phyloP scores from a whole-genome alignment of 768 basidiomycete species.

The Coprinopsis cinerea region DNA sequence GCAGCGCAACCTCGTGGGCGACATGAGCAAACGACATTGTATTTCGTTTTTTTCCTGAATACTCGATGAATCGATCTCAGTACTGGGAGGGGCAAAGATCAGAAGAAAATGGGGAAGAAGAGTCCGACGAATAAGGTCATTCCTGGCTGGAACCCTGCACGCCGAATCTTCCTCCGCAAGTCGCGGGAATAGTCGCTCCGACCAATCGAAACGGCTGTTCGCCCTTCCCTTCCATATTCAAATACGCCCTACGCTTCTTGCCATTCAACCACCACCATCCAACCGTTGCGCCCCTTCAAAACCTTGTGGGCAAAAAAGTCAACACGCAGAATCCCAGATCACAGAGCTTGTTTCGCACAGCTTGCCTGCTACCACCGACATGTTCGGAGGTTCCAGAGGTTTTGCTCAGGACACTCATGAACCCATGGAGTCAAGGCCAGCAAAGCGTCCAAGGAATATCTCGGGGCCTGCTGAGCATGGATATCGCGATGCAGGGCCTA shows the following conservation, averaged over 20 bases:
- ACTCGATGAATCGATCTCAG: slow-evolving; percentile 2
- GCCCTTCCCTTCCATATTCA: too few relatives aligned
- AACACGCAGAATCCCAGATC: too few relatives aligned
- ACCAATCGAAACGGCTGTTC: too few relatives aligned
- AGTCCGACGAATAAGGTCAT: slow-evolving; percentile 15
- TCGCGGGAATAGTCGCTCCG: too few relatives aligned
- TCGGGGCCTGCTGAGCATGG: slow-evolving; percentile 14
- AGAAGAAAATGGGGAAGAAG: slow-evolving; percentile 7
- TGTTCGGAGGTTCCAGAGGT: slow-evolving; percentile 19
- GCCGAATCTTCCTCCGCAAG: slow-evolving; percentile 22
- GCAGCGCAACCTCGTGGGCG: background rate
- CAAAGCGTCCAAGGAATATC: slow-evolving; percentile 27
- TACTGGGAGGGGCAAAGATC: slow-evolving; percentile 7
- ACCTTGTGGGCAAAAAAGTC: background rate
- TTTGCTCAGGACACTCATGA: slow-evolving; percentile 13
- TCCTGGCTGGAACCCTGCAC: slow-evolving; percentile 15
- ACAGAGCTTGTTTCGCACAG: too few relatives aligned
- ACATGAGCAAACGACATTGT: background rate
- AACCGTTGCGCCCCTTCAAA: slow-evolving; percentile 3
- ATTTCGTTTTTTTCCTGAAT: background rate
- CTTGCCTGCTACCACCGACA: slow-evolving; percentile 12
- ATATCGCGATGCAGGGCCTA: slow-evolving; percentile 5
- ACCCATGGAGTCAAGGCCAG: slow-evolving; percentile 18
- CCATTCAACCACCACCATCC: too few relatives aligned
- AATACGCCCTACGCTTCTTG: slow-evolving; percentile 9